These are phyloP conservation scores for Austroboletus eburneus DNA, from an alignment of 768 basidiomycete genomes.

Conservation along the genomic window DNA sequence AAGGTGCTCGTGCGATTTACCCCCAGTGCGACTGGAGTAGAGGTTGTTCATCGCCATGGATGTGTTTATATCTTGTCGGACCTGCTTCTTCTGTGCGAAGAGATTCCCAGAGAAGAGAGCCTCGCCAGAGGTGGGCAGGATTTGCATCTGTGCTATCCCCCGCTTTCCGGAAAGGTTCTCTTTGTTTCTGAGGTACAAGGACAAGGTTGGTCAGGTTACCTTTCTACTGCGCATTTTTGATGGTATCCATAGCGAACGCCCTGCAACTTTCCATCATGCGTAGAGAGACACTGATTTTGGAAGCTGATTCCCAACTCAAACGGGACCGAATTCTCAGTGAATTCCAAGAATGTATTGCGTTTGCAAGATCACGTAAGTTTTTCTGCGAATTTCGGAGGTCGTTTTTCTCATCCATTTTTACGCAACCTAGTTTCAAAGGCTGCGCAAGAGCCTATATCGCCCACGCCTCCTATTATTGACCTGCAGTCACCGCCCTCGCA, in stretches of 20 bases:
- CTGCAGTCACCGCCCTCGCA: conserved; percentile 21
- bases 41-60: conserved; percentile 71
- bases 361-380: conserved; percentile 65
- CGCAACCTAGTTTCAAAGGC: conserved; percentile 46
- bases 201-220: conserved; percentile 44
- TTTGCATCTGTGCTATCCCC: conserved; percentile 93
- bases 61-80: conserved; percentile 91
- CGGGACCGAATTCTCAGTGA: conserved; percentile 65
- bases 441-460: conserved; percentile 64
- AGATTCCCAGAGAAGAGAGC: conserved; percentile 67
- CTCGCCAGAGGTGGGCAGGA: conserved; percentile 54
- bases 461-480: conserved; percentile 48
- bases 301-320: conserved; percentile 50
- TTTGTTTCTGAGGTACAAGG: conserved; percentile 58
- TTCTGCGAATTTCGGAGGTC: background rate
- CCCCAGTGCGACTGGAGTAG: conserved; percentile 68
- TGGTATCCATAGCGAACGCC: conserved; percentile 52
- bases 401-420: conserved; percentile 7
- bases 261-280: conserved; percentile 80
- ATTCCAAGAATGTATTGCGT: conserved; percentile 81
- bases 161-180: conserved; percentile 91
- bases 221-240: conserved; percentile 11
- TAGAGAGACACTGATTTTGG: conserved; percentile 77
- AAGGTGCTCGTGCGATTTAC: conserved; percentile 75
- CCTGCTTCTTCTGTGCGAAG: conserved; percentile 86